Base-by-base conservation (phyloP, 2,329 filamentous ascomycete genomes). In the Beauveria sp. region DNA sequence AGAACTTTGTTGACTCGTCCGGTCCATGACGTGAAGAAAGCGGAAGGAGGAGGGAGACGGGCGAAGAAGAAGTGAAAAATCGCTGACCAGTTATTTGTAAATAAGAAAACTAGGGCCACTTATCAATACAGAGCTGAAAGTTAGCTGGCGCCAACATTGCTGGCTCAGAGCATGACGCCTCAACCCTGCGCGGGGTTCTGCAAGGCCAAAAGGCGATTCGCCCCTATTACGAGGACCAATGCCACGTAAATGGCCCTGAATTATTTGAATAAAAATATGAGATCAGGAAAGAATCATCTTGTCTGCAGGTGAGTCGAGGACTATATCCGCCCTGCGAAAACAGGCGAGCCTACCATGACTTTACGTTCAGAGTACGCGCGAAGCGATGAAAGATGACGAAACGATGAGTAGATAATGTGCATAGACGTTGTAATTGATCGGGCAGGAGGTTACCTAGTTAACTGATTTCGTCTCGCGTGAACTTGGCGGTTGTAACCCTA, bases 1-100 rank as follows among this genome's bases (percentile, higher is more conserved):
- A 58, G 55, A 52, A 59, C 47, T 37, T 59, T 48, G 55, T 48
- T 58, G 55, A 59, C 10, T 52, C 18, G 18, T n/a, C 12, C 18
- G 16, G 47, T 43, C 22, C 47, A 52, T 59, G 56, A 59, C 56
- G 56, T 52, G 47, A 59, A 44, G 48, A 18, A 57, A 14, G 5
- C 3, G 24, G n/a, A n/a, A 30, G 37, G 18, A 43, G 47, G 48
- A 59, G 12, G 24, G 26, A 52, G 22, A 37, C 10, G 20, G 54
- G 26, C 14, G 30, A 41, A 50, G 44, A 16, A 9, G 16, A 28
- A 57, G 44, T 22, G 24, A 48, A 18, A 2, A 20, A 26, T 26
- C 44, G 16, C 20, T 24, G 44, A 28, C 30, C 30, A 34, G 30
- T 34, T 34, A 37, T 37, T 37, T 14, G 34, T 37, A 37, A 5